Conservation (phyloP, 2,329 filamentous ascomycete genomes). For the Colletotrichum viniferum region DNA sequence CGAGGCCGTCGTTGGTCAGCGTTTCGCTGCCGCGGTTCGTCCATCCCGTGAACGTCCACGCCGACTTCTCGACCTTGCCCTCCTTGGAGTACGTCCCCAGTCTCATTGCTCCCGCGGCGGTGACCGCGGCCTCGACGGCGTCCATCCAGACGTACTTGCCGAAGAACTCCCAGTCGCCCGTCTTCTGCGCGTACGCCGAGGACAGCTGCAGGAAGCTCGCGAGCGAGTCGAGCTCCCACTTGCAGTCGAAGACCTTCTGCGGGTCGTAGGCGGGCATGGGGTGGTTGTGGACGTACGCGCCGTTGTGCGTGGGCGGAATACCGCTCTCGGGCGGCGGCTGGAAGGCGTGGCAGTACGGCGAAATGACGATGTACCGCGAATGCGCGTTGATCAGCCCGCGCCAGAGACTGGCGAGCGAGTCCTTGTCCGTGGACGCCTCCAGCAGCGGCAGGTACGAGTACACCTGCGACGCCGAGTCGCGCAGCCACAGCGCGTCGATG, state of each 20-base stretch:
- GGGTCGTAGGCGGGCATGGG: constrained; percentile 69
- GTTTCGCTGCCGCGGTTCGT: constrained; percentile 83
- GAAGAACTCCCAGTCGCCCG: constrained; percentile 72
- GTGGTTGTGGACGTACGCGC: constrained; percentile 62
- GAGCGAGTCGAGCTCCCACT: constrained; percentile 89
- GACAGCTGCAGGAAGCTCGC: constrained; percentile 84
- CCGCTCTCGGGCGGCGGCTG: constrained; percentile 81
- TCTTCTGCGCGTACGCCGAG: constrained; percentile 76
- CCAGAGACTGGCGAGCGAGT: constrained; percentile 70
- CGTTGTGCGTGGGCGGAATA: constrained; percentile 61
- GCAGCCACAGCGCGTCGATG: constrained; percentile 87
- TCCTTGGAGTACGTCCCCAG: constrained; percentile 72
- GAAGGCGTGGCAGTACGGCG: constrained; percentile 89
- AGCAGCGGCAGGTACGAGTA: constrained; percentile 70
- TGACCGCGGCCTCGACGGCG: constrained; percentile 73
- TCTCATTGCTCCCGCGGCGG: constrained; percentile 72
- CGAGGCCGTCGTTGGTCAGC: constrained; percentile 74
- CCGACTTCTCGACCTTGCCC: constrained; percentile 58
- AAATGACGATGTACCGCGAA: constrained; percentile 67
- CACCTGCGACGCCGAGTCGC: constrained; percentile 80
- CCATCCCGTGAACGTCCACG: constrained; percentile 80
- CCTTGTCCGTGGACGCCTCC: constrained; percentile 52
- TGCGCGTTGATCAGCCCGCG: constrained; percentile 76
- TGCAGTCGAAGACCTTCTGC: constrained; percentile 78
- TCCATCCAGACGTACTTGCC: constrained; percentile 72